These are phyloP conservation scores for Cinnamomum micranthum DNA, from an alignment of 164 flowering plant genomes.

Conservation along the genomic window DNA sequence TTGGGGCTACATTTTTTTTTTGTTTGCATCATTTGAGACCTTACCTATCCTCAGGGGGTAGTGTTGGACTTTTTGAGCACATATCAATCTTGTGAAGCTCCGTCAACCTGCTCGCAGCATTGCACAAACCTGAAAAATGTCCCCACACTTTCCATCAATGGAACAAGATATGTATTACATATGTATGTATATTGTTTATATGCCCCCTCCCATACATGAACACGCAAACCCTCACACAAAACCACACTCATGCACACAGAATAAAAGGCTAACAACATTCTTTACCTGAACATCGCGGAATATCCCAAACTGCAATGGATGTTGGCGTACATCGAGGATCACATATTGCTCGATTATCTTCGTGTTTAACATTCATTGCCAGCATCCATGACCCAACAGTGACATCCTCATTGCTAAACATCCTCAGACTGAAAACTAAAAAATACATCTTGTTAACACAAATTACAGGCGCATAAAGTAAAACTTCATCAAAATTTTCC, in stretches of 20 bases:
- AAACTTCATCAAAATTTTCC: not conserved
- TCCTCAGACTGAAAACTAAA: conserved; percentile 46
- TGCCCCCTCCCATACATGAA: not conserved
- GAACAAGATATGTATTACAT: not conserved
- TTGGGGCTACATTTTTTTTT: too few species aligned
- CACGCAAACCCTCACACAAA: too few species aligned
- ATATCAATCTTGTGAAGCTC: conserved; percentile 46
- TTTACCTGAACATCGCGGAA: conserved; percentile 69
- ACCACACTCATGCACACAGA: not conserved
- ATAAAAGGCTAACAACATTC: not conserved
- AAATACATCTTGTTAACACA: conserved; percentile 9
- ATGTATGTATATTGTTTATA: not conserved
- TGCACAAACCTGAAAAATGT: conserved; percentile 45
- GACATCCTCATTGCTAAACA: conserved; percentile 71
- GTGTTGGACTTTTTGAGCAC: conserved; percentile 60
- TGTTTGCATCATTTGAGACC: too few species aligned
- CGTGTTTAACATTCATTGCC: conserved; percentile 66
- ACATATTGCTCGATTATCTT: conserved; percentile 55
- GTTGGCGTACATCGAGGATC: conserved; percentile 58
- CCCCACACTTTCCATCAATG: not conserved
- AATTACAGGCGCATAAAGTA: not conserved
- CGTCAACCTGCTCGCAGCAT: conserved; percentile 37
- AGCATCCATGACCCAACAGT: conserved; percentile 80
- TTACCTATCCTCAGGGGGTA: conserved; percentile 34
- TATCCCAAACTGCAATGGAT: conserved; percentile 73